Evolutionary conservation across 208 protist species (phyloP), one percentile per base, ranked within the genome.

Genomic region (Wallacemonas sp.): DNA sequence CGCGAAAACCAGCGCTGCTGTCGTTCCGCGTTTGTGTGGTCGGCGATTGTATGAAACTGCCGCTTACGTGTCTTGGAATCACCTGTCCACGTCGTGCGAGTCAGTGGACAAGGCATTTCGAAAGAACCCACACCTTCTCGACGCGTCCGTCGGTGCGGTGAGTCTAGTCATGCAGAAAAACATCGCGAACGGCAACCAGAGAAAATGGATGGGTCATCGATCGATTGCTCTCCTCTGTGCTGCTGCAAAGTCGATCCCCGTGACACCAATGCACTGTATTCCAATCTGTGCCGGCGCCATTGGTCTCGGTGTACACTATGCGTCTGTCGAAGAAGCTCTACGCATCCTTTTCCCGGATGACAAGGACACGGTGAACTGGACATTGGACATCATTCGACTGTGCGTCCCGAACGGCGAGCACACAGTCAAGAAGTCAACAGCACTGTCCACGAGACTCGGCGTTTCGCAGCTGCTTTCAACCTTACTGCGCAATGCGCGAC

Each of bases 31-130:
- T 4, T 38, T 83, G 8, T 72, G 71, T n/a, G 59, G 66, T 2
- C 33, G 53, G 0, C 74, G 68, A 4, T 63, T 66, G 5, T 63
- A 78, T 37, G 45, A 41, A 10, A 70, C 78, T 0, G 81, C 85
- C 0, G 80, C 85, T 6, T 71, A 68, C 17, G n/a, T 91, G 3
- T 59, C 74, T 12, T 91, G 85, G 85, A 91, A 91, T 50, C 85
- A 91, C 64, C 71, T 91, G 4, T 83, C 81, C 22, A 64, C 64
- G 4, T 27, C 60, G 12, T 75, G 66, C 15, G 17, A 54, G 0
- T 39, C 44, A 2, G 69, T 71, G 1, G 37, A 33, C 2, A 6
- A 15, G 1, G n/a, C 81, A 3, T 82, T 81, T 37, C 17, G 48
- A 8, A 21, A 44, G 32, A 60, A 69, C 45, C 65, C 76, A 5